Evolutionary conservation across 441 rosid genomes (phyloP).

Genomic region (Erysimum cheiri): DNA sequence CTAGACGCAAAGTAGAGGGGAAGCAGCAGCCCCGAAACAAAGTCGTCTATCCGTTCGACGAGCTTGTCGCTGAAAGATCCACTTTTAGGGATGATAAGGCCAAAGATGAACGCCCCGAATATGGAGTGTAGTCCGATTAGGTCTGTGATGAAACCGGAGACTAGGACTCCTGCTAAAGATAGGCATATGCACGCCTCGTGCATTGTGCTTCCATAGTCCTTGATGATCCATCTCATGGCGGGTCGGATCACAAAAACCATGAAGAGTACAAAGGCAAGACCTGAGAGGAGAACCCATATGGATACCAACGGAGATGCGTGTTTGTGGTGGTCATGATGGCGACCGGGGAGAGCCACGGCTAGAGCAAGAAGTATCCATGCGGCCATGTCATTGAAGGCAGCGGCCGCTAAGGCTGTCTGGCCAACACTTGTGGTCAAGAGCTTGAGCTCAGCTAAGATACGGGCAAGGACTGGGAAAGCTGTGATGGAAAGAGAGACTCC

Average conservation of each 20-base stretch:
- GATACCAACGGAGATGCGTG: constrained; percentile 45
- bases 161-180: constrained; percentile 57
- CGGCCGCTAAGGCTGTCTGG: constrained; percentile 63
- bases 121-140: constrained; percentile 63
- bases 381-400: constrained; percentile 61
- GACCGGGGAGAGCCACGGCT: constrained; percentile 54
- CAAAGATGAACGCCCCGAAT: constrained; percentile 64
- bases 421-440: constrained; percentile 57
- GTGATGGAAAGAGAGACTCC: constrained; percentile 67
- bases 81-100: constrained; percentile 60
- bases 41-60: constrained; percentile 62
- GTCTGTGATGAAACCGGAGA: constrained; percentile 59
- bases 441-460: constrained; percentile 62
- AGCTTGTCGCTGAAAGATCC: constrained; percentile 57
- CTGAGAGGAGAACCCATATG: constrained; percentile 61
- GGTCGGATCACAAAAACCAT: constrained; percentile 56
- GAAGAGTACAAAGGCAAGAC: constrained; percentile 54
- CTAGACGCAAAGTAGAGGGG: constrained; percentile 74
- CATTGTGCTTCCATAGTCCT: constrained; percentile 45
- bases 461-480: constrained; percentile 65
- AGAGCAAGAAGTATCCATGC: constrained; percentile 64
- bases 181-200: constrained; percentile 60
- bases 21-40: constrained; percentile 56
- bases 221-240: constrained; percentile 55
- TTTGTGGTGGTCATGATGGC: constrained; percentile 38